phyloP scores from a whole-genome alignment of 352 stramenopile species.

The Paralagenidium karlingii region DNA sequence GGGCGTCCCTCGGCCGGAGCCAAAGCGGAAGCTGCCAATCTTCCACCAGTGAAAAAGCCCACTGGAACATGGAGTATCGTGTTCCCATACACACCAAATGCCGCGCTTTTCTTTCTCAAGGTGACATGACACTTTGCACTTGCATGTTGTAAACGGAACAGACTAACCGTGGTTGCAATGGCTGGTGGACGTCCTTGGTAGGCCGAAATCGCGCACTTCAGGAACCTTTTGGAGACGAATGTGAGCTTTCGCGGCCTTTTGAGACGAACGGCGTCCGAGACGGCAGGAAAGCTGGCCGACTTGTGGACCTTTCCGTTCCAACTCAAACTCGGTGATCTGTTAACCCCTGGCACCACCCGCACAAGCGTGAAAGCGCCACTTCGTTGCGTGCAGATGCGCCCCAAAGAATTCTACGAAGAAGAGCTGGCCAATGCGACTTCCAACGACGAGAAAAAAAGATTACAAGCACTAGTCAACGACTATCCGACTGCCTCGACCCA shows the following conservation, averaged over 20 bases:
- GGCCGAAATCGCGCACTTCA: constrained; percentile 15
- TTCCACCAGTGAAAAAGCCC: constrained; percentile 3
- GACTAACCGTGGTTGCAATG: no score
- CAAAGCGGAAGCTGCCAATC: constrained; percentile 7
- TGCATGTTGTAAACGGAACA: no score
- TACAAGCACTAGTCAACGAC: constrained; percentile 42
- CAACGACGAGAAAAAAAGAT: constrained; percentile 67
- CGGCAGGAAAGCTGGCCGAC: constrained; percentile 13
- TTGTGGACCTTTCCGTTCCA: constrained; percentile 15
- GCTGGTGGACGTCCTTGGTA: constrained; percentile 4
- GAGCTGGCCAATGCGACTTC: constrained; percentile 26
- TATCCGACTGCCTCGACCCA: constrained; percentile 18
- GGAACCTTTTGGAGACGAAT: constrained; percentile 35
- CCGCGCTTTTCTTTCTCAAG: constrained; percentile 31
- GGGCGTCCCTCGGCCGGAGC: neutral
- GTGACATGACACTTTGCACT: constrained; percentile 4
- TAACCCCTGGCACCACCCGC: constrained; percentile 15
- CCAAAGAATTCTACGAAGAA: constrained; percentile 39
- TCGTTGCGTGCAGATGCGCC: neutral
- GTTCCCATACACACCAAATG: constrained; percentile 13
- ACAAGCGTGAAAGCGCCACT: no score
- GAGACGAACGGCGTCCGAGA: constrained; percentile 17
- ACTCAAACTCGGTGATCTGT: constrained; percentile 21
- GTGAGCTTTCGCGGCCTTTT: constrained; percentile 20
- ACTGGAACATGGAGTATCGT: constrained; percentile 30